Conservation (phyloP, 495 filamentous ascomycete species). For the Penicillium fimorum region DNA sequence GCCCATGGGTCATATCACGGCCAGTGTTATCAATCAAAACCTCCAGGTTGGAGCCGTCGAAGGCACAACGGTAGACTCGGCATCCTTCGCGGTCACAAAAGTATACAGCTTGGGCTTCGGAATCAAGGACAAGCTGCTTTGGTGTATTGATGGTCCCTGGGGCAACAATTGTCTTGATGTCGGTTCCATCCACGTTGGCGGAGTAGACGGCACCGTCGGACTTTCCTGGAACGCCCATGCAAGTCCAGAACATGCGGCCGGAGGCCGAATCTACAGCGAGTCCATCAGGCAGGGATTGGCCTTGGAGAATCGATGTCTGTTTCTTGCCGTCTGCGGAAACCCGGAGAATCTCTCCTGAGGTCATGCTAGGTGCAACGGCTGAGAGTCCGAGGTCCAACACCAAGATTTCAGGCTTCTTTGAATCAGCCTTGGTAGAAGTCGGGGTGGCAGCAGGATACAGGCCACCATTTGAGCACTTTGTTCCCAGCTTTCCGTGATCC, state of each 20-base stretch:
- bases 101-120: constrained; percentile 38
- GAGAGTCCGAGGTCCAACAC: constrained; percentile 33
- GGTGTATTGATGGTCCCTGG: constrained; percentile 47
- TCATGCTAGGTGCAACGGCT: constrained; percentile 12
- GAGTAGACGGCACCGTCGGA: constrained; percentile 45
- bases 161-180: constrained; percentile 34
- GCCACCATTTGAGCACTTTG: constrained; percentile 26
- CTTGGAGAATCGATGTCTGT: constrained; percentile 20
- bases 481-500: constrained; percentile 35
- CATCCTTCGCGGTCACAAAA: constrained; percentile 55
- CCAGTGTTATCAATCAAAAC: constrained; percentile 36
- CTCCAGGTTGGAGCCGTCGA: constrained; percentile 46
- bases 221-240: constrained; percentile 45
- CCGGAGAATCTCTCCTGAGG: constrained; percentile 26
- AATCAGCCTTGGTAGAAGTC: neutral
- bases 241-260: constrained; percentile 50
- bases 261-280: constrained; percentile 34
- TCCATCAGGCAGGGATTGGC: constrained; percentile 47
- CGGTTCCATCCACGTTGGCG: constrained; percentile 38
- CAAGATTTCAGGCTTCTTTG: constrained; percentile 15
- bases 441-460: constrained; percentile 22
- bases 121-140: constrained; percentile 48
- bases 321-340: constrained; percentile 17
- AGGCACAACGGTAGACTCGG: constrained; percentile 43
- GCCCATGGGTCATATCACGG: neutral